Base-by-base conservation (phyloP, 805 yeast species). In the Kluyveromyces nonfermentans region DNA sequence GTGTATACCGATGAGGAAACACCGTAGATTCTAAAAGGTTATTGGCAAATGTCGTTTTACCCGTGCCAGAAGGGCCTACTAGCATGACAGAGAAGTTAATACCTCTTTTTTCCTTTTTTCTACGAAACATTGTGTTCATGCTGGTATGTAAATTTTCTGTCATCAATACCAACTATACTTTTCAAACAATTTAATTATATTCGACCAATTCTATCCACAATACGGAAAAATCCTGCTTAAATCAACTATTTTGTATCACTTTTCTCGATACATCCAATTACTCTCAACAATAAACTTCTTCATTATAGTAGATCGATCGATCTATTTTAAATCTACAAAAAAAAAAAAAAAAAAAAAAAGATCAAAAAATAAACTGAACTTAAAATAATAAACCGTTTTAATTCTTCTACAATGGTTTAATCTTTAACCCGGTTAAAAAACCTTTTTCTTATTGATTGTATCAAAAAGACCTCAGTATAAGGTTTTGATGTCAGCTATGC, bases 21-120 rank as follows among this genome's bases (percentile, higher is more conserved):
- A 83, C 70, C 45, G 73, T 74, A 33, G 78, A 76, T 57, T 79
- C 84, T 47, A 84, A 61, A 41, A 84, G 59, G 36, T 84, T 73
- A 56, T 84, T 84, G 48, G 83, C 69, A 56, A 84, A 84, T 0
- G 90, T 78, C 17, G 89, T 77, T 57, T 83, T 84, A 9, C 94
- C 94, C 0, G 85, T 75, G 15, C 90, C 90, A 48, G 79, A 73
- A 38, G 77, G 75, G 16, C 94, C 94, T 19, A 80, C 77, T 15
- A 82, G 73, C 78, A 84, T 72, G 53, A 84, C 68, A 33, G 88
- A 78, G 67, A 83, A 83, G 50, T 82, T 78, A 56, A 82, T 72
- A 33, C 86, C 88, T 55, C 84, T 79, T 56, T 76, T 80, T 50
- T 78, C 75, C 54, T 83, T 89, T 58, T 79, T 82, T 48, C 77